These are phyloP conservation scores for Lipomyces sp. DNA, from an alignment of 805 yeast genomes.

Conservation along the genomic window DNA sequence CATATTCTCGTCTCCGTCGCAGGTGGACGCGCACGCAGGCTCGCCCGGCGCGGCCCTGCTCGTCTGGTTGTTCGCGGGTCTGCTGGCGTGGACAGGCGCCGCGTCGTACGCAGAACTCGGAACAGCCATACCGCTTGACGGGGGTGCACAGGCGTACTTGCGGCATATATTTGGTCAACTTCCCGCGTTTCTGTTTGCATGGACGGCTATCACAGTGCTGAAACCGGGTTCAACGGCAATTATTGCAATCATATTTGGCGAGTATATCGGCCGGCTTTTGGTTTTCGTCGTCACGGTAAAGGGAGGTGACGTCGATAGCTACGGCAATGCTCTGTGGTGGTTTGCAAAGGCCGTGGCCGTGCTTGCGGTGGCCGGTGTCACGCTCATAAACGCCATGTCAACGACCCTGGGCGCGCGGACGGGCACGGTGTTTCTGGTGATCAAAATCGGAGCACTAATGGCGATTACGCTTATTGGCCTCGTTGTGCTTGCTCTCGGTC, in stretches of 20 bases:
- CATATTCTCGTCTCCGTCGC: slow-evolving; percentile 44
- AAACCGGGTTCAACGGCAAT: slow-evolving; percentile 45
- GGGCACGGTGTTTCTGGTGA: slow-evolving; percentile 36
- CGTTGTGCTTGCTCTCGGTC: slow-evolving; percentile 27
- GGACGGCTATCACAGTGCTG: slow-evolving; percentile 41
- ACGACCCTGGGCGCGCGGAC: slow-evolving; percentile 37
- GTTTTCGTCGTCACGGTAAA: slow-evolving; percentile 1
- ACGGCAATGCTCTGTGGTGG: slow-evolving; percentile 28
- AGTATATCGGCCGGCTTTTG: slow-evolving; percentile 36
- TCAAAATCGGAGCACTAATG: slow-evolving; percentile 37
- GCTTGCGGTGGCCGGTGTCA: slow-evolving; percentile 32
- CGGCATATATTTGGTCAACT: slow-evolving; percentile 39
- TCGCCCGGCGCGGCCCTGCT: slow-evolving; percentile 40
- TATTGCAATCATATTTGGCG: slow-evolving; percentile 42
- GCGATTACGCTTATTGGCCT: slow-evolving; percentile 37
- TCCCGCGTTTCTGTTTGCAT: slow-evolving; percentile 41
- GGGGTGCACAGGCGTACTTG: slow-evolving; percentile 43
- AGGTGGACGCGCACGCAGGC: slow-evolving; percentile 40
- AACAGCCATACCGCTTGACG: slow-evolving; percentile 42
- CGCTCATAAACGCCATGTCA: slow-evolving; percentile 35
- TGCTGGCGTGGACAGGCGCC: slow-evolving; percentile 46
- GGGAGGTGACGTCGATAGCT: slow-evolving; percentile 16
- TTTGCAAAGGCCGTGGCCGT: slow-evolving; percentile 38
- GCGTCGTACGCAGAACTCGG: slow-evolving; percentile 45
- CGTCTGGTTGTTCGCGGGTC: slow-evolving; percentile 42